Conservation (phyloP, 768 basidiomycete genomes). For the Tricholoma furcatifolium region DNA sequence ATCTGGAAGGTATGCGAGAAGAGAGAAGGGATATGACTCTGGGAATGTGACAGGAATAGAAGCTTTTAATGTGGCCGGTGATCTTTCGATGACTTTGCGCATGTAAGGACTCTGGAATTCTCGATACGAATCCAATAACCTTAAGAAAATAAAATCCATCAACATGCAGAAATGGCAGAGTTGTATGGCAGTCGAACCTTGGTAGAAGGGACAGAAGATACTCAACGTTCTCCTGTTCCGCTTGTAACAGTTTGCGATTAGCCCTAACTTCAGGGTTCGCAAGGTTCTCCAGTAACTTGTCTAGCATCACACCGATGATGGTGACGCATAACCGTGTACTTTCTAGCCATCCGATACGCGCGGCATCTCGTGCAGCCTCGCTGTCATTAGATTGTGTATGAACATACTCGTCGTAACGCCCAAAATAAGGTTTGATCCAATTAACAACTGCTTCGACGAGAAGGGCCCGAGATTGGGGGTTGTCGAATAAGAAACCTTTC, state of each 20-base stretch:
- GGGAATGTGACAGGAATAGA: conserved; percentile 83
- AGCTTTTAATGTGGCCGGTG: conserved; percentile 56
- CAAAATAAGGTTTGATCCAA: conserved; percentile 96
- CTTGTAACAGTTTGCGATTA: conserved; percentile 60
- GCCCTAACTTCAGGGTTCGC: conserved; percentile 62
- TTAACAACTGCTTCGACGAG: conserved; percentile 86
- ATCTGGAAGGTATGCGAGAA: conserved; percentile 68
- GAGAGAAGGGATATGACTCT: conserved; percentile 89
- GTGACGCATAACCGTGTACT: conserved; percentile 87
- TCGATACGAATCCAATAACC: conserved; percentile 83
- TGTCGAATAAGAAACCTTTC: conserved; percentile 85
- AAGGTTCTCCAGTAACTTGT: conserved; percentile 81
- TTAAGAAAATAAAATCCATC: conserved; percentile 28
- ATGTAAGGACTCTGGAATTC: conserved; percentile 75
- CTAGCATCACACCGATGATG: conserved; percentile 85
- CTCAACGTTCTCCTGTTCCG: conserved; percentile 93
- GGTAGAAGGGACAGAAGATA: conserved; percentile 80
- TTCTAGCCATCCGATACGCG: conserved; percentile 88
- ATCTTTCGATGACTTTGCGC: conserved; percentile 66
- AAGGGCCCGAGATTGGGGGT: conserved; percentile 70
- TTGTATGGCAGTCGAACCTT: conserved; percentile 46
- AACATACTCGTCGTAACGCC: conserved; percentile 81
- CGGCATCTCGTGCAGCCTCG: conserved; percentile 64
- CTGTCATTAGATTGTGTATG: conserved; percentile 64
- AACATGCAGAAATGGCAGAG: not conserved